Evolutionary conservation across 2,329 filamentous ascomycete genomes (phyloP), one percentile per base, ranked within the genome.

Genomic region (Alternaria sp.): DNA sequence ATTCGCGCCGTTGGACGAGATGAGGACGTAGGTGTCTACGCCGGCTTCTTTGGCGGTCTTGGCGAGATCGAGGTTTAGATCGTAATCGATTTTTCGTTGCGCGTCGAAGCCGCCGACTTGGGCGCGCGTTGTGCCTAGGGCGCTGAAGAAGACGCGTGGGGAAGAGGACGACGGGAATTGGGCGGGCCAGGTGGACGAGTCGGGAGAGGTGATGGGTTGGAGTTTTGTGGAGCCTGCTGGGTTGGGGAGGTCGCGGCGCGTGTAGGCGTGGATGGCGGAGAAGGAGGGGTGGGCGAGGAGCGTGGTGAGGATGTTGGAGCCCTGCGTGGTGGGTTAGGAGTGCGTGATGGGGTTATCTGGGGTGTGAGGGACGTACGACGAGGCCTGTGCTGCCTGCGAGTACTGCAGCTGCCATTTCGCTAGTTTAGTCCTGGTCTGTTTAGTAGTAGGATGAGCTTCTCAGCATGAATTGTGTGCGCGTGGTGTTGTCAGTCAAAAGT

Each of bases 41-140:
- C 93, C 93, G 1, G 89, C 88, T 5, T 86, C 86, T 75, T 90
- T 92, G 46, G 94, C 93, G 0, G 91, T 89, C 64, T 87, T 86
- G 4, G 92, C 93, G 23, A 97, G 85, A 68, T 90, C 89, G 52
- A 96, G 80, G 80, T 97, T 97, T 47, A 97, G 84, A 75, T 96
- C 93, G 76, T 93, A 88, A 82, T 97, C 95, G 68, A 97, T 92
- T 76, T 92, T 91, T 82, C 93, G 91, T 81, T 97, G 95, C 65
- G 90, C 89, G 26, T 89, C 90, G 68, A 97, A 82, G 61, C 91
- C 85, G 65, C 94, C 94, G 0, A 93, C 93, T 12, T 86, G 85
- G 0, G 84, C 90, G 52, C 89, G 88, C 0, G 94, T 97, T 3
- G 93, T 97, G 61, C 90, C 95, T 1, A 97, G 86, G 1, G 88